Base-by-base conservation (phyloP, 371 early-diverging fungal genomes). In the Apophysomyces sp. region DNA sequence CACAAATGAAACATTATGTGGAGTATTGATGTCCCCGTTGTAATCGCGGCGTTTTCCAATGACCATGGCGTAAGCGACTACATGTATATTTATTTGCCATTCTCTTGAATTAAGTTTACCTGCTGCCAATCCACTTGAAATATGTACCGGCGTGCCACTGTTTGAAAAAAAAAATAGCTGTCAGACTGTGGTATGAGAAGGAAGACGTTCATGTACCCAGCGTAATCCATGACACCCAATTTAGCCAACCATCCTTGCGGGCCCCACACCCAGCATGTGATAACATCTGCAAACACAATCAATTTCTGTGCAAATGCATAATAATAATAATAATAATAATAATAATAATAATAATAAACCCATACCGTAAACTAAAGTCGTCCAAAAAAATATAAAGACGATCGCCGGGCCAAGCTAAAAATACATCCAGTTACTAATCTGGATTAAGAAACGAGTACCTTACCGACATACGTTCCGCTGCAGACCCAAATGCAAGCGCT, bases 221-320 rank as follows among this genome's bases (percentile, higher is more conserved):
- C 94, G 81, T 86, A 94, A 69, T 94, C 94, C 67, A 91, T 74
- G 15, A 78, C 81, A 24, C 93, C 93, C 66, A 92, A 62, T 57
- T 84, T 75, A 21, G 68, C 66, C 32, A 89, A 62, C 92, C 91
- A 94, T 4, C 94, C 93, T 59, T 86, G 84, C 15, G 77, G 79
- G 8, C 80, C 80, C 94, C 94, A 94, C 26, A 88, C 85, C 93
- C 93, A 93, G 78, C 89, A 92, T 7, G 93, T 92, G 61, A 89
- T 83, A 18, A 87, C 77, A 62, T 89, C 84, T 69, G 62, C 30
- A n/a, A 57, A 36, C 15, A 51, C 0, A n/a, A n/a, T n/a, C n/a
- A n/a, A n/a, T n/a, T n/a, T n/a, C n/a, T n/a, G n/a, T n/a, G n/a
- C n/a, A n/a, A n/a, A 15, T 16, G 24, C 7, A 51, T 37, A 37